Percentiles rank a stretch among this genome's conserved stretches.
Conservation (phyloP, 2,329 filamentous ascomycete genomes). For the Trichoderma sp. region DNA sequence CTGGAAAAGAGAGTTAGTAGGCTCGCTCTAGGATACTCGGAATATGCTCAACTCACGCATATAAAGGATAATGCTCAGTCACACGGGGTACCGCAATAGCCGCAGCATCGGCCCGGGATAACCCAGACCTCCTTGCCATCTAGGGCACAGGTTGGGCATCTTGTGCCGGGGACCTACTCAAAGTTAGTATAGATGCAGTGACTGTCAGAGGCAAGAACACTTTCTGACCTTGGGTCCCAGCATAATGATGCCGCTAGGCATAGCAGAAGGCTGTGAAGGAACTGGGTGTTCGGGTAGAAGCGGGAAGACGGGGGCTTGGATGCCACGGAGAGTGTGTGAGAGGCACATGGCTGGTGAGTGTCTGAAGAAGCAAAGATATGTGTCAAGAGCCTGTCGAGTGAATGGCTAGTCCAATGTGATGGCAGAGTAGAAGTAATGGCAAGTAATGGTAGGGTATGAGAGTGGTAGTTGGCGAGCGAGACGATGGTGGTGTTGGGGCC, state of each 20-base stretch:
- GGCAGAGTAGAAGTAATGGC: neutral
- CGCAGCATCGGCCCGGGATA: slow-evolving; percentile 51
- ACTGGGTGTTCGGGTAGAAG: neutral
- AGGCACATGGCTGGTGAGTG: slow-evolving; percentile 12
- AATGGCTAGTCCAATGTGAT: neutral
- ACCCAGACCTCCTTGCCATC: slow-evolving; percentile 55
- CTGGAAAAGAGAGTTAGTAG: neutral
- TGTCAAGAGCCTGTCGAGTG: neutral
- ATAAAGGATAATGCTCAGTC: slow-evolving; percentile 22
- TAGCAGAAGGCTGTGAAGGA: neutral
- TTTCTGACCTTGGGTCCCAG: slow-evolving; percentile 22
- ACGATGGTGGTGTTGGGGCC: neutral
- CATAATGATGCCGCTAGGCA: slow-evolving; percentile 15
- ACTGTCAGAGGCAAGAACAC: neutral
- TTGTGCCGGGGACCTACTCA: slow-evolving; percentile 46
- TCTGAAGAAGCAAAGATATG: neutral
- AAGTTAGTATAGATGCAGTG: neutral
- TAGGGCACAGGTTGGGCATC: slow-evolving; percentile 50
- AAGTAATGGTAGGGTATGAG: neutral
- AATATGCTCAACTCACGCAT: neutral
- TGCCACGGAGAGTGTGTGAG: slow-evolving; percentile 3
- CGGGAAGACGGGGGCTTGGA: slow-evolving; percentile 3
- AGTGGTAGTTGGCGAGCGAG: neutral
- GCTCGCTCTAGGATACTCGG: neutral
- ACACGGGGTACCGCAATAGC: slow-evolving; percentile 49